Conservation (phyloP, 2,329 filamentous ascomycete species). For the Sordariomycetes sp. region DNA sequence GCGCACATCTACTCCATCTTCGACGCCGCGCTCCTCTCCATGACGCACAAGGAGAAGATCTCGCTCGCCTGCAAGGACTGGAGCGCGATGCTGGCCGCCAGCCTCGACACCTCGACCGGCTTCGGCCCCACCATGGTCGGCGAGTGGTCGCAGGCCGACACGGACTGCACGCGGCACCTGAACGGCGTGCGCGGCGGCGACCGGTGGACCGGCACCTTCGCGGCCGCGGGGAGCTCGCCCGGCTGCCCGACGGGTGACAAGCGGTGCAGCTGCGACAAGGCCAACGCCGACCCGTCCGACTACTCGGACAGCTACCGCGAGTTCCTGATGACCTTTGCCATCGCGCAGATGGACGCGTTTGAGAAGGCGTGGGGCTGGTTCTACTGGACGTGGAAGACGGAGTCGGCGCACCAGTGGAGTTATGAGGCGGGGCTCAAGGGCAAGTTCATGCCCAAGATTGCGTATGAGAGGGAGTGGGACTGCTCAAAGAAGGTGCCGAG, state of each 20-base stretch:
- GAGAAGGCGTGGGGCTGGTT: slow-evolving; percentile 96
- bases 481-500: slow-evolving; percentile 47
- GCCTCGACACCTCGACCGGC: slow-evolving; percentile 63
- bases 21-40: slow-evolving; percentile 76
- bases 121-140: slow-evolving; percentile 92
- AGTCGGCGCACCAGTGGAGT: slow-evolving; percentile 81
- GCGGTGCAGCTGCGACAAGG: slow-evolving; percentile 61
- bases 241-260: slow-evolving; percentile 57
- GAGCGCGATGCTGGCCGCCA: slow-evolving; percentile 65
- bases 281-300: slow-evolving; percentile 59
- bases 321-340: slow-evolving; percentile 81
- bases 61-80: slow-evolving; percentile 81
- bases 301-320: slow-evolving; percentile 71
- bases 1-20: slow-evolving; percentile 99
- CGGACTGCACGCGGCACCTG: slow-evolving; percentile 77
- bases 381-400: slow-evolving; percentile 98
- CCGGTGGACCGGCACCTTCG: slow-evolving; percentile 81
- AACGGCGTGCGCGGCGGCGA: slow-evolving; percentile 85
- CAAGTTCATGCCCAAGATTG: slow-evolving; percentile 69
- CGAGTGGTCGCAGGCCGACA: slow-evolving; percentile 96
- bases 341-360: slow-evolving; percentile 92
- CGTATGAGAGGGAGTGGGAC: slow-evolving; percentile 60
- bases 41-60: slow-evolving; percentile 74
- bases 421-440: slow-evolving; percentile 70
- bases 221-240: slow-evolving; percentile 45